Evolutionary conservation across 345 rosid genomes (phyloP).

Genomic region (Arabis alpina): DNA sequence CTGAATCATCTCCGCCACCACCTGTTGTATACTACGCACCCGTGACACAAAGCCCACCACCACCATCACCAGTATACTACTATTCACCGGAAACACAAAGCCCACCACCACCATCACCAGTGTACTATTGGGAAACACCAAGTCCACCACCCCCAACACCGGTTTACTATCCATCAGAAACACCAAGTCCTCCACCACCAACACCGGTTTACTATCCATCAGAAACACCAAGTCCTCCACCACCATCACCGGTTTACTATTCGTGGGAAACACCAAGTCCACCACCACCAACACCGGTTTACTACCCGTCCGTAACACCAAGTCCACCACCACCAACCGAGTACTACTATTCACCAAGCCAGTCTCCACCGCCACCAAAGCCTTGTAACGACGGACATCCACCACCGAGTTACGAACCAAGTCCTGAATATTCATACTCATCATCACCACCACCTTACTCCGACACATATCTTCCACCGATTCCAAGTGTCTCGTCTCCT

Average conservation of each 20-base stretch:
- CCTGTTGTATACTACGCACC: slow-evolving; percentile 43
- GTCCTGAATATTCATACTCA: slow-evolving; percentile 44
- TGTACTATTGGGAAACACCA: slow-evolving; percentile 29
- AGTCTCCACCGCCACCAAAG: slow-evolving; percentile 41
- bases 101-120: slow-evolving; percentile 34
- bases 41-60: slow-evolving; percentile 40
- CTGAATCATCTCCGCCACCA: slow-evolving; percentile 57
- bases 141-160: slow-evolving; percentile 41
- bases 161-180: slow-evolving; percentile 13
- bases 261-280: slow-evolving; percentile 36
- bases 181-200: slow-evolving; percentile 38
- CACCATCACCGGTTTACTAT: slow-evolving; percentile 37
- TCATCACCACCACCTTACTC: slow-evolving; percentile 47
- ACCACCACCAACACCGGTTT: slow-evolving; percentile 31
- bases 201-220: slow-evolving; percentile 18
- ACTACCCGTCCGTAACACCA: slow-evolving; percentile 3
- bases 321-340: slow-evolving; percentile 42
- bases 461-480: slow-evolving; percentile 57
- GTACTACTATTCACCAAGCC: slow-evolving; percentile 38
- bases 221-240: slow-evolving; percentile 32
- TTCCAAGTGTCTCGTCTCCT: slow-evolving; percentile 60
- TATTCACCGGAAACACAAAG: slow-evolving; percentile 34
- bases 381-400: slow-evolving; percentile 38
- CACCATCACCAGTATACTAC: slow-evolving; percentile 45
- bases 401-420: slow-evolving; percentile 48